Evolutionary conservation across 2,329 filamentous ascomycete species (phyloP).

Genomic region (Nothomitra cinnamomea): DNA sequence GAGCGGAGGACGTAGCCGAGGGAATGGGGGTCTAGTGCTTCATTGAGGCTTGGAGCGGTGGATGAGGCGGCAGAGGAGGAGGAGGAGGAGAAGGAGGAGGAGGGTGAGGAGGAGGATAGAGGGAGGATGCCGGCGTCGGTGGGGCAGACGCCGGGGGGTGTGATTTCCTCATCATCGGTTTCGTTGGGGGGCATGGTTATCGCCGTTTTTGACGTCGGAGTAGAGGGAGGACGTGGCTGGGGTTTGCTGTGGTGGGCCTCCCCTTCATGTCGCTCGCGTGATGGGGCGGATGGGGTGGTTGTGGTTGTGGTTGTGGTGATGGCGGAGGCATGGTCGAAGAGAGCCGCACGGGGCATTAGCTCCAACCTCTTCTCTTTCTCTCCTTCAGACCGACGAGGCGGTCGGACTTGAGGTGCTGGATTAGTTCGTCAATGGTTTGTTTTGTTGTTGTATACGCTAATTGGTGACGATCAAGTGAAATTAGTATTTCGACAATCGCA

Average conservation of each 20-base stretch:
- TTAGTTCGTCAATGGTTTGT: too few relatives aligned
- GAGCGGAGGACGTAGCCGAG: slow-evolving; percentile 56
- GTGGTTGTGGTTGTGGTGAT: too few relatives aligned
- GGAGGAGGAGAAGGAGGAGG: not conserved
- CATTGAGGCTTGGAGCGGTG: not conserved
- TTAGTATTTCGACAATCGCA: too few relatives aligned
- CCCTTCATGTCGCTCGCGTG: too few relatives aligned
- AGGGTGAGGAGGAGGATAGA: too few relatives aligned
- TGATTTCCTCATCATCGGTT: not conserved
- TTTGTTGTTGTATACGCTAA: not conserved
- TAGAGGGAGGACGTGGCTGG: too few relatives aligned
- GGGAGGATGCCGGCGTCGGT: not conserved
- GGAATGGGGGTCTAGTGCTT: too few relatives aligned
- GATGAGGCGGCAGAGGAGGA: not conserved
- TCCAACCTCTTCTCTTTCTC: not conserved
- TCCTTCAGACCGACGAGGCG: not conserved
- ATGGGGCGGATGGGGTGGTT: too few relatives aligned
- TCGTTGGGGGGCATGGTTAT: not conserved
- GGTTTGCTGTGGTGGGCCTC: too few relatives aligned
- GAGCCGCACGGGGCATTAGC: not conserved
- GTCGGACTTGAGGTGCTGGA: not conserved
- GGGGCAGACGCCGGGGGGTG: not conserved
- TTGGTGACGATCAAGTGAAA: not conserved
- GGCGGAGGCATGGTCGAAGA: not conserved
- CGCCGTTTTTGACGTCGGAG: too few relatives aligned